Evolutionary conservation across 2,329 filamentous ascomycete genomes (phyloP).

Genomic region (Xylariaceae sp.): DNA sequence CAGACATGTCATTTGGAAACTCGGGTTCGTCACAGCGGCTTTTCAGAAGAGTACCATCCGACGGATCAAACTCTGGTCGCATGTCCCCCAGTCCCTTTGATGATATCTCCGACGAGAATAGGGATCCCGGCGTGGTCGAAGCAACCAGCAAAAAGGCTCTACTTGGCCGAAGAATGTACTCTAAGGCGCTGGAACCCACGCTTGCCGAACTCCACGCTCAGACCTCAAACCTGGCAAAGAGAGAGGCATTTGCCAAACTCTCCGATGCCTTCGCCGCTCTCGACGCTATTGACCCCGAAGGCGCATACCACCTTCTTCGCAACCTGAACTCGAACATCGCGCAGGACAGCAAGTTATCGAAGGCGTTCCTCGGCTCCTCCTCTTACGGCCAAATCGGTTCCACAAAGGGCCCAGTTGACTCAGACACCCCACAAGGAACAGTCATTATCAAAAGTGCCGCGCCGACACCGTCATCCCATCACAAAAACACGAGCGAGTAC

Average conservation of each 20-base stretch:
- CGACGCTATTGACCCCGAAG: slow-evolving; percentile 85
- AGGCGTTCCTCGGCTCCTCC: slow-evolving; percentile 41
- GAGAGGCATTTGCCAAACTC: slow-evolving; percentile 77
- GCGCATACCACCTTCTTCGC: slow-evolving; percentile 79
- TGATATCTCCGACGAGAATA: slow-evolving; percentile 59
- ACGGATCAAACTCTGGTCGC: slow-evolving; percentile 49
- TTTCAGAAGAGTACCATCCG: slow-evolving; percentile 80
- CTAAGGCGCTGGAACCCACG: slow-evolving; percentile 74
- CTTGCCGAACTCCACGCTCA: slow-evolving; percentile 86
- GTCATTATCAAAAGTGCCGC: slow-evolving; percentile 52
- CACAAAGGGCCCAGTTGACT: slow-evolving; percentile 24
- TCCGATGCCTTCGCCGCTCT: slow-evolving; percentile 82
- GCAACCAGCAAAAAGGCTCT: slow-evolving; percentile 74
- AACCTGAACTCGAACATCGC: slow-evolving; percentile 71
- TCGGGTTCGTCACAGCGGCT: slow-evolving; percentile 86
- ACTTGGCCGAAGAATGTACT: slow-evolving; percentile 76
- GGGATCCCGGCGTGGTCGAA: slow-evolving; percentile 52
- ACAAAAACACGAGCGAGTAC: too few species aligned
- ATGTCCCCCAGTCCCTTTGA: slow-evolving; percentile 37
- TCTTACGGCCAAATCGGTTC: too few species aligned
- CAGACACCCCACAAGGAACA: slow-evolving; percentile 49
- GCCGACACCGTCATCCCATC: slow-evolving; percentile 16
- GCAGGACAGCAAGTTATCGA: slow-evolving; percentile 61
- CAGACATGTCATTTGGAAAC: slow-evolving; percentile 92
- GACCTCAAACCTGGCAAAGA: slow-evolving; percentile 61